Base-by-base conservation (phyloP, 192 early-diverging fungal species). In the Thamnidium elegans region DNA sequence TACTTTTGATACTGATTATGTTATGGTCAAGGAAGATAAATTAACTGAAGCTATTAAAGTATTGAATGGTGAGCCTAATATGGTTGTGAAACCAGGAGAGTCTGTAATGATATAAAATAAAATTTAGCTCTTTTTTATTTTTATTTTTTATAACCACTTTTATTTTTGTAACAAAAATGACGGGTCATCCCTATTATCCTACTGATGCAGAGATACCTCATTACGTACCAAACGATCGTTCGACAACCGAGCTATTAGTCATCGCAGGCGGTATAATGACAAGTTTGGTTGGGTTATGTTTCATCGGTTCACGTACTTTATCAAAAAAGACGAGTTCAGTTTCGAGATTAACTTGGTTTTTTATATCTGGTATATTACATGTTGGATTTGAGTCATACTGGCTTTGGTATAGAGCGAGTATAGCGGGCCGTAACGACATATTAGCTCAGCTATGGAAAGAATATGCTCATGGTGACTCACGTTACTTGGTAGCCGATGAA, bases 401-500 rank as follows among this genome's bases (percentile, higher is more conserved):
- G 78, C 80, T 88, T 26, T 82, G 75, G 54, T 85, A 89, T 77
- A 82, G 90, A 68, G 46, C 62, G 10, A 81, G 80, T 2, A 78
- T 98, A 53, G 87, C 88, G 0, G 86, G 83, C 26, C 44, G 68
- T 21, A 48, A 30, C 4, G 72, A 63, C 21, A 62, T 92, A 5
- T 50, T 94, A 42, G 90, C 82, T 7, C 84, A 94, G 45, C 62
- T 93, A 61, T 98, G 92, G 92, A 94, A 93, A 79, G 94, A 98
- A 76, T 98, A 98, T 77, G 70, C 92, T 1, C 78, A 86, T 62
- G 84, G 85, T 42, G 95, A 98, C 74, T 95, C 93, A 19, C 77
- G 94, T 42, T 98, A 98, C 72, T 77, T 96, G 81, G 81, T 82
- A 26, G 81, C 79, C 50, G 95, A 98, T 58, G 78, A 88, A 7